Evolutionary conservation across 371 early-diverging fungal genomes (phyloP).

Genomic region (Blakeslea trispora): DNA sequence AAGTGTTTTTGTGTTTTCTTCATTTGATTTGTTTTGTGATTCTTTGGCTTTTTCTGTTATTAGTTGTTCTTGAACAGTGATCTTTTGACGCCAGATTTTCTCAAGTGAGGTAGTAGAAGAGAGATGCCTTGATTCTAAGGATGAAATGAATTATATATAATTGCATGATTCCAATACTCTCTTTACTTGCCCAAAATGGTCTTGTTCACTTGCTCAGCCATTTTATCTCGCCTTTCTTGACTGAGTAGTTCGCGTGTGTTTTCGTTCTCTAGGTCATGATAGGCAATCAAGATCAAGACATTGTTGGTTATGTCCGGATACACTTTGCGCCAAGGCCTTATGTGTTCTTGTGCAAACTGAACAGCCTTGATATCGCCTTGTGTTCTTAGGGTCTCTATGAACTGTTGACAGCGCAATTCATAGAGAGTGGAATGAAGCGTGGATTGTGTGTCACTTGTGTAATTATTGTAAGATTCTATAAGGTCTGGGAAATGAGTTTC

Average conservation of each 20-base stretch:
- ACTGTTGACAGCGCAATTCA: conserved; percentile 28
- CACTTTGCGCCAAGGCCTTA: conserved; percentile 12
- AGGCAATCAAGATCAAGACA: conserved; percentile 18
- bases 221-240: conserved; percentile 16
- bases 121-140: conserved; percentile 9
- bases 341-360: conserved; percentile 22
- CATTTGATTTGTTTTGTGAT: conserved; percentile 5
- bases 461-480: conserved; percentile 7
- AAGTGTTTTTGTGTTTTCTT: conserved; percentile 15
- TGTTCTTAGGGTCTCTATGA: conserved; percentile 17
- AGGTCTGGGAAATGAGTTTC: conserved; percentile 16
- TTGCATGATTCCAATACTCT: no score
- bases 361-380: conserved; percentile 21
- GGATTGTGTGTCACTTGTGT: not conserved
- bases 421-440: conserved; percentile 14
- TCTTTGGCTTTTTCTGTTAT: conserved; percentile 14
- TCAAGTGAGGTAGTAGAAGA: conserved; percentile 22
- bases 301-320: conserved; percentile 18
- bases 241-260: conserved; percentile 7
- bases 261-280: conserved; percentile 11
- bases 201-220: conserved; percentile 27
- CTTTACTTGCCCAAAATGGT: conserved; percentile 23
- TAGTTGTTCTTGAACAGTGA: conserved; percentile 14
- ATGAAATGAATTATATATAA: conserved; percentile 1
- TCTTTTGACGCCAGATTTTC: conserved; percentile 25